phyloP scores from a whole-genome alignment of 2,329 filamentous ascomycete species.

The Metarhizium anisopliae region DNA sequence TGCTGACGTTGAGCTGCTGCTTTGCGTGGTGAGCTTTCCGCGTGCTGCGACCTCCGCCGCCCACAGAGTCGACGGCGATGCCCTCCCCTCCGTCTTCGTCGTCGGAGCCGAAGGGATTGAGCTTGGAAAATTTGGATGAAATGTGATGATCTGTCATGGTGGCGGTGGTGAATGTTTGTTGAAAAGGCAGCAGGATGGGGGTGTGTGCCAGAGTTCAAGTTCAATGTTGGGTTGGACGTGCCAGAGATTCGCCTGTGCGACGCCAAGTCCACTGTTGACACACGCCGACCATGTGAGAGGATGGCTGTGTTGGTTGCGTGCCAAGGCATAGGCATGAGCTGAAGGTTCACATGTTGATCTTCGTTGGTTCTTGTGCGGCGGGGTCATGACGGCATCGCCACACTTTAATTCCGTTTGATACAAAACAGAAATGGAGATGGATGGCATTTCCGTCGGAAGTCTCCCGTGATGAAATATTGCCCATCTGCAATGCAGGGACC shows the following conservation, averaged over 20 bases:
- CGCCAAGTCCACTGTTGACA: not conserved
- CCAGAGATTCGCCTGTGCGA: too few species aligned
- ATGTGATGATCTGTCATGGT: slow-evolving; percentile 18
- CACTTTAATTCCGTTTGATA: slow-evolving; percentile 2
- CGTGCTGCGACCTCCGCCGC: slow-evolving; percentile 50
- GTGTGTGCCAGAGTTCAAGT: too few species aligned
- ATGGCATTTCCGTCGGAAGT: too few species aligned
- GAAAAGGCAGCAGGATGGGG: not conserved
- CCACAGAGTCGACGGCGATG: slow-evolving; percentile 34
- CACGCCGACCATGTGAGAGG: not conserved
- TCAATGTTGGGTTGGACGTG: too few species aligned
- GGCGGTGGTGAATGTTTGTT: not conserved
- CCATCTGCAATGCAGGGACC: too few species aligned
- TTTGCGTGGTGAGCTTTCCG: slow-evolving; percentile 39
- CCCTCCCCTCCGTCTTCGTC: slow-evolving; percentile 26
- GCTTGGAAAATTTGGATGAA: slow-evolving; percentile 16
- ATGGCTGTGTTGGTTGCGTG: not conserved
- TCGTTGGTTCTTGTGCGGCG: not conserved
- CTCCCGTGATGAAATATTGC: too few species aligned
- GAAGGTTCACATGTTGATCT: not conserved
- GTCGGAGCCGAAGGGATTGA: slow-evolving; percentile 24
- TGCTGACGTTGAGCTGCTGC: slow-evolving; percentile 49
- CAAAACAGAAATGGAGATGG: not conserved
- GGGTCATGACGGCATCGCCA: slow-evolving; percentile 11
- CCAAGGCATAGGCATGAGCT: not conserved